Percentiles rank a stretch among this genome's conserved stretches.
Evolutionary conservation across 2,329 filamentous ascomycete species (phyloP).

Genomic region (Sporothrix pallida): DNA sequence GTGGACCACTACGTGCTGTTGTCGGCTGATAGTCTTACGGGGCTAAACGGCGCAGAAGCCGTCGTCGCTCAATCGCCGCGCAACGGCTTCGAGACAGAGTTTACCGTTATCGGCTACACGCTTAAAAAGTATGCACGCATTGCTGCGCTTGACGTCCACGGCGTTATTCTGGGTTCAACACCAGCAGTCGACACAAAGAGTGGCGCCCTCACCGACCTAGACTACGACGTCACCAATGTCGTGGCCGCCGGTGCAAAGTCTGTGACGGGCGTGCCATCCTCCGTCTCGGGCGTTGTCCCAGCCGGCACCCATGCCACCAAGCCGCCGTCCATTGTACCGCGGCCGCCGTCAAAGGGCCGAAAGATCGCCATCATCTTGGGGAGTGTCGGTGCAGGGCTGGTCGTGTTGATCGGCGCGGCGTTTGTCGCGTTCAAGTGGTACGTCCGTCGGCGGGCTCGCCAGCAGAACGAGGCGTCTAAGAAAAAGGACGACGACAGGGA

Average conservation of each 20-base stretch:
- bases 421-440: background rate
- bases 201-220: background rate
- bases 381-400: background rate
- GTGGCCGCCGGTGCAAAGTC: background rate
- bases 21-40: too few species aligned
- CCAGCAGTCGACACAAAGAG: constrained; percentile 4
- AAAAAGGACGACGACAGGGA: background rate
- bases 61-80: constrained; percentile 25
- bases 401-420: background rate
- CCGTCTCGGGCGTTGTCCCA: background rate
- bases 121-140: constrained; percentile 15
- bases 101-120: background rate
- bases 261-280: background rate
- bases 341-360: background rate
- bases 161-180: constrained; percentile 5
- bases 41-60: background rate
- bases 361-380: background rate
- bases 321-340: background rate
- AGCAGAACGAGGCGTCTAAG: background rate
- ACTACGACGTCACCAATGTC: constrained; percentile 2
- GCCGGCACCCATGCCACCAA: constrained; percentile 1
- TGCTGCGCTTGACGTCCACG: constrained; percentile 20
- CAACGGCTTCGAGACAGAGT: constrained; percentile 29
- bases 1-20: constrained; percentile 38
- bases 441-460: background rate